Base-by-base conservation (phyloP, 2,329 filamentous ascomycete genomes). In the Corinectria fuckeliana region DNA sequence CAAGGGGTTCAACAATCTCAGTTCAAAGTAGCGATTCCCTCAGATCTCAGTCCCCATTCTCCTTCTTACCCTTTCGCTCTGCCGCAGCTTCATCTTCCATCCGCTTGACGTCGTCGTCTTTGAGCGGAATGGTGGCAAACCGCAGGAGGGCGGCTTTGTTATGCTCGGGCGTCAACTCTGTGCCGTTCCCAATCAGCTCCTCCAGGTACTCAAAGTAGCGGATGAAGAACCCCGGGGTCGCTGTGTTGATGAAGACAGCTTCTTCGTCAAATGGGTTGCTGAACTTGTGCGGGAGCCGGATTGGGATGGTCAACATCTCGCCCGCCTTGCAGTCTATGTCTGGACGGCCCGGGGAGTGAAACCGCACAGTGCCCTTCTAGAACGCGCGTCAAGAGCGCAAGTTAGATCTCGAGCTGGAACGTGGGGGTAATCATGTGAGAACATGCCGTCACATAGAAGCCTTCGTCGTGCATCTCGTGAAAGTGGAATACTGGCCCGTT, bases 191-290 rank as follows among this genome's bases (percentile, higher is more conserved):
- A 48, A 65, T 55, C 21, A 67, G 49, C 20, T 49, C 42, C 38
- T 67, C 64, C 6, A 67, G 39, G n/a, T 67, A 51, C 55, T 67
- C 63, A 60, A 67, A 67, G 26, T 67, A 67, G 6, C 63, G 63
- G 9, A 69, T 63, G 34, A 66, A 69, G 58, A 66, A 69, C 0
- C 62, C 64, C 0, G 66, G 66, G 1, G 66, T 66, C 10, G 58
- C 63, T 0, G 66, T 67, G 55, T 69, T 69, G 44, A 69, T 58
- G 32, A 69, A 69, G 1, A 67, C 54, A 6, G 66, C 66, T 38
- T 69, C 66, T 10, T 66, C 64, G 7, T 67, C 64, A 32, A 67
- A 67, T 2, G 67, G 67, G 20, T 69, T 69, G 58, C 66, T 69
- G 44, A 69, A 69, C 42, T 58, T 66, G 52, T 69, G 67, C 9